These are phyloP conservation scores for sorghum (Sorghum bicolor) DNA, from an alignment of 176 grass and related monocot genomes.

Conservation along the genomic window DNA sequence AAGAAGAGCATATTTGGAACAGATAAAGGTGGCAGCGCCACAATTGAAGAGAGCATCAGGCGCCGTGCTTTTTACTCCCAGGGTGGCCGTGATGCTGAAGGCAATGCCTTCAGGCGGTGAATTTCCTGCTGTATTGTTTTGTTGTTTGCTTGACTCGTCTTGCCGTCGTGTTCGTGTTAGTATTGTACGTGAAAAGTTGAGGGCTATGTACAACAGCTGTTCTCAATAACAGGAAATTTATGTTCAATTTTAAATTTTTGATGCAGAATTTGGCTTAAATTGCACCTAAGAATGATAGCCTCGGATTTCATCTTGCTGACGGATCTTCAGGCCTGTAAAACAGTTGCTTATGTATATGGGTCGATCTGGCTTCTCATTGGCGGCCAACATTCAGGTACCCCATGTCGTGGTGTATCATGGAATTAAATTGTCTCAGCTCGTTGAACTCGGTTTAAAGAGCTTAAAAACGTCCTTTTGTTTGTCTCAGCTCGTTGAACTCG, in stretches of 20 bases:
- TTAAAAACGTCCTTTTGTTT: no score
- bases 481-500: no score
- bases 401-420: no score
- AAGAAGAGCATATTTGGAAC: slow-evolving; percentile 87
- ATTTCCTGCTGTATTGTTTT: neutral
- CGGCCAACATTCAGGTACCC: neutral
- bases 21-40: slow-evolving; percentile 72
- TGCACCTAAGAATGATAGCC: neutral
- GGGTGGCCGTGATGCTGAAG: slow-evolving; percentile 66
- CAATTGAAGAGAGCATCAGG: slow-evolving; percentile 93
- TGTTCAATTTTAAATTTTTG: neutral
- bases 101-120: slow-evolving; percentile 88
- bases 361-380: neutral
- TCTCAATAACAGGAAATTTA: neutral
- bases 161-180: neutral
- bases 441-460: no score
- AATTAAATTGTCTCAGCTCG: no score
- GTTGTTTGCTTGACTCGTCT: neutral
- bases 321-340: neutral
- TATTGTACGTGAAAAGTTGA: neutral
- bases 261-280: neutral
- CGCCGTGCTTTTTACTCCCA: slow-evolving; percentile 84
- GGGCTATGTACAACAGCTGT: neutral
- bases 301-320: neutral
- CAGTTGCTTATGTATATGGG: neutral